Percentiles rank a stretch among this genome's conserved stretches.
phyloP scores from a whole-genome alignment of 116 monocot species.

The Posidonia oceanica region DNA sequence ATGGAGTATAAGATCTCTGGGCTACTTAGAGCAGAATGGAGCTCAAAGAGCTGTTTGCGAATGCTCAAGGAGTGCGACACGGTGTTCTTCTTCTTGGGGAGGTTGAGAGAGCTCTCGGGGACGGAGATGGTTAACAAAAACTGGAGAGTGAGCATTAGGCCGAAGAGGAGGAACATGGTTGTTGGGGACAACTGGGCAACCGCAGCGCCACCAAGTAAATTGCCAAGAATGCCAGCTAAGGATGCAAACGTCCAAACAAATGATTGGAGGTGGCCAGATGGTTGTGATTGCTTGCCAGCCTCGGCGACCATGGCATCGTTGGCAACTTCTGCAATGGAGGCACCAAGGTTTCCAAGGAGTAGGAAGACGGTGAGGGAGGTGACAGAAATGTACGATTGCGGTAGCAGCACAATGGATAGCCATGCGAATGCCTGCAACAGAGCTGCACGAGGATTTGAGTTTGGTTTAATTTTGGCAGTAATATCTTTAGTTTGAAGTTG shows the following conservation, averaged over 20 bases:
- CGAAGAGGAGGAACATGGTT: constrained; percentile 52
- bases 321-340: constrained; percentile 73
- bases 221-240: constrained; percentile 55
- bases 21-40: constrained; percentile 28
- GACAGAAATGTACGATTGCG: constrained; percentile 29
- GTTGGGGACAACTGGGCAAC: constrained; percentile 31
- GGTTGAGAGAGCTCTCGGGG: constrained; percentile 43
- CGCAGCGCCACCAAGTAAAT: constrained; percentile 54
- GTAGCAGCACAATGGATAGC: constrained; percentile 40
- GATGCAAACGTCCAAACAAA: constrained; percentile 48
- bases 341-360: constrained; percentile 69
- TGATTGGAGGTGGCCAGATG: constrained; percentile 51
- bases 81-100: constrained; percentile 20
- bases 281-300: constrained; percentile 30
- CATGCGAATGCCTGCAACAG: constrained; percentile 75
- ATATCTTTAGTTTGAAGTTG: too few species aligned
- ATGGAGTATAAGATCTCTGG: constrained; percentile 52
- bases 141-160: constrained; percentile 39
- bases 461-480: neutral
- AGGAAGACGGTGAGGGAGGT: constrained; percentile 37
- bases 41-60: constrained; percentile 26
- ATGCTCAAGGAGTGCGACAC: constrained; percentile 6
- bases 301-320: constrained; percentile 91
- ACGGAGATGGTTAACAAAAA: constrained; percentile 30
- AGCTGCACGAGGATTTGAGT: constrained; percentile 28